Conservation (phyloP, 208 protist species). For the Crithidia thermophila region DNA sequence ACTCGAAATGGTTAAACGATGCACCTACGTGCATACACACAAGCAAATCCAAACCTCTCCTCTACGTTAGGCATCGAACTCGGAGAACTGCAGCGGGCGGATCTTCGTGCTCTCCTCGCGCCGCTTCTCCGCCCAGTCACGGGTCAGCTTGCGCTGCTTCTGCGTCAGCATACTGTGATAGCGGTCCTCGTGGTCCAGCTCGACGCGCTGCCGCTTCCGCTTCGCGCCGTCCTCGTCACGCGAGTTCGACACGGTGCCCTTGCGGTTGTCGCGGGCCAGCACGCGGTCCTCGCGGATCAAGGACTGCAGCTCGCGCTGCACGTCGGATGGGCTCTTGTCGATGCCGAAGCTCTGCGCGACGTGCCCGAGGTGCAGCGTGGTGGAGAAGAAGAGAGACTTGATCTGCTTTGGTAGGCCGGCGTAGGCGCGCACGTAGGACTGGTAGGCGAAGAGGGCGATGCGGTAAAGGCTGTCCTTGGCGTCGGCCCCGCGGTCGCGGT, state of each 20-base stretch:
- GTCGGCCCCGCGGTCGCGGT: conserved; percentile 15
- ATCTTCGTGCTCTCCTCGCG: conserved; percentile 54
- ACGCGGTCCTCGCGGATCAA: conserved; percentile 73
- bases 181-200: conserved; percentile 74
- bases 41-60: not conserved
- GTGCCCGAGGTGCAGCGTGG: conserved; percentile 94
- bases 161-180: conserved; percentile 77
- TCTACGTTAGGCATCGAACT: conserved; percentile 87
- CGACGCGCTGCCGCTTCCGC: conserved; percentile 64
- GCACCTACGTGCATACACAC: not conserved
- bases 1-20: not conserved
- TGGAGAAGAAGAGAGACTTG: conserved; percentile 71
- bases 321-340: conserved; percentile 83
- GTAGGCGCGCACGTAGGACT: conserved; percentile 98
- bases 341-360: conserved; percentile 94
- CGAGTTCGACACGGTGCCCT: conserved; percentile 33
- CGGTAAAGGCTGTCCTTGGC: conserved; percentile 95
- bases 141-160: conserved; percentile 82
- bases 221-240: conserved; percentile 20
- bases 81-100: conserved; percentile 71
- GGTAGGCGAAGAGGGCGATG: conserved; percentile 97
- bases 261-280: conserved; percentile 63
- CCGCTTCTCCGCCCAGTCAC: conserved; percentile 77
- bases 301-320: conserved; percentile 60
- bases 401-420: conserved; percentile 75